Conservation (phyloP, 306 rosid genomes). For the Spatholobus suberectus region DNA sequence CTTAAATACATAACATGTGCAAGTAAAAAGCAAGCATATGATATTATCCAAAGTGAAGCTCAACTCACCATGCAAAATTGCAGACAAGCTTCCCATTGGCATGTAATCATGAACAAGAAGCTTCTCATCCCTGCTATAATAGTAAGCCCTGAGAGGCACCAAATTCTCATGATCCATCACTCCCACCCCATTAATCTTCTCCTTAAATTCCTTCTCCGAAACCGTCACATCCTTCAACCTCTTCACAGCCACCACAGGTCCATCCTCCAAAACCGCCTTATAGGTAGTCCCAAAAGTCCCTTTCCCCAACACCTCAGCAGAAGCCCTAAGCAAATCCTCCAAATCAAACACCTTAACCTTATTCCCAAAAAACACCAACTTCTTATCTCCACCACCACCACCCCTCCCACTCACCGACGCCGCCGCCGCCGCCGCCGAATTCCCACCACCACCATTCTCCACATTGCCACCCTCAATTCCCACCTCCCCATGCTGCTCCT, state of each 20-base stretch:
- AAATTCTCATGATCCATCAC: slow-evolving; percentile 68
- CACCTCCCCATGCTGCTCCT: slow-evolving; percentile 40
- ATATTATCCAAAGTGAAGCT: not conserved
- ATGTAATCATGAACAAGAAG: slow-evolving; percentile 78
- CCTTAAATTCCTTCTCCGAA: slow-evolving; percentile 66
- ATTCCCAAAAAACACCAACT: slow-evolving; percentile 62
- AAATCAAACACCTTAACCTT: slow-evolving; percentile 59
- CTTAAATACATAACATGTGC: not conserved
- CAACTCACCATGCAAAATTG: slow-evolving; percentile 69
- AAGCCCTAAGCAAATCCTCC: slow-evolving; percentile 78
- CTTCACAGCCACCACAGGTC: slow-evolving; percentile 70
- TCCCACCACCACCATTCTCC: slow-evolving; percentile 50
- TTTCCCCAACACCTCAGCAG: slow-evolving; percentile 79
- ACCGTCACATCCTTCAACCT: slow-evolving; percentile 65
- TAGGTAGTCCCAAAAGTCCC: slow-evolving; percentile 75
- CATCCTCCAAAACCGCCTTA: slow-evolving; percentile 68
- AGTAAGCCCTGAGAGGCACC: slow-evolving; percentile 76
- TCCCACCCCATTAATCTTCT: slow-evolving; percentile 67
- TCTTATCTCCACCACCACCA: slow-evolving; percentile 46
- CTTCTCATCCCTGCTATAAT: slow-evolving; percentile 71
- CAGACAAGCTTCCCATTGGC: slow-evolving; percentile 77
- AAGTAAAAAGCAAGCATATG: slow-evolving; percentile 20
- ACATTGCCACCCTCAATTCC: slow-evolving; percentile 53
- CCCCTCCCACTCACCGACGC: slow-evolving; percentile 27
- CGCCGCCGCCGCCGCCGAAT: slow-evolving; percentile 37